Evolutionary conservation across 2,329 filamentous ascomycete species (phyloP), one percentile per base, ranked within the genome.

Genomic region (Xylaria sp.): DNA sequence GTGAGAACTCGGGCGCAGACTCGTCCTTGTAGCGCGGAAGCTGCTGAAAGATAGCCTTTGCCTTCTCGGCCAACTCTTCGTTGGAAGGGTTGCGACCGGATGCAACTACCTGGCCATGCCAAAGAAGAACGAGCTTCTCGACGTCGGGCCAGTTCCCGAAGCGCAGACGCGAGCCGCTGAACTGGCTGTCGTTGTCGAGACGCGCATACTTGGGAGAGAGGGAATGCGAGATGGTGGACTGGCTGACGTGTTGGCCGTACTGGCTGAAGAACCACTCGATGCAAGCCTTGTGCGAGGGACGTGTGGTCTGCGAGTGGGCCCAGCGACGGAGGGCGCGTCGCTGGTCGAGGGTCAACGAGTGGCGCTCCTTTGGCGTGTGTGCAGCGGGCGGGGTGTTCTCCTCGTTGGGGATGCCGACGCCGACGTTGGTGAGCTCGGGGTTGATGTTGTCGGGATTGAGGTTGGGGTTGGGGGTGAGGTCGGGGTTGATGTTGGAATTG

Each of bases 91-190:
- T 85, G 60, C 86, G 85, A 60, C 87, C 86, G 2, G 81, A 81
- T 31, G 79, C 57, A 80, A 84, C 67, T 80, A 84, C 60, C 81
- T 82, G 58, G 78, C 82, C 61, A 78, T 83, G 72, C 84, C 86
- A 69, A 88, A 93, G 71, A 89, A 96, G 79, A 94, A 96, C 83
- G 83, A 93, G 80, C 93, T 98, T 78, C 94, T 98, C 62, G 61
- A 89, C 87, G 69, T 89, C 87, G 67, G 87, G 87, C 87, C 87
- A 89, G 74, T 89, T 89, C 69, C 87, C 87, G 65, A 88, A 88
- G 69, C 87, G 86, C 68, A 89, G 80, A 49, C 87, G 85, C 63
- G 86, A 88, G 49, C 87, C 87, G n/a, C 85, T 87, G 67, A 89
- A 83, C 75, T 88, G 86, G 17, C 85, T 85, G 71, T 89, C 86